phyloP scores from a whole-genome alignment of 192 early-diverging fungal genomes.

The Backusella tuberculispora region DNA sequence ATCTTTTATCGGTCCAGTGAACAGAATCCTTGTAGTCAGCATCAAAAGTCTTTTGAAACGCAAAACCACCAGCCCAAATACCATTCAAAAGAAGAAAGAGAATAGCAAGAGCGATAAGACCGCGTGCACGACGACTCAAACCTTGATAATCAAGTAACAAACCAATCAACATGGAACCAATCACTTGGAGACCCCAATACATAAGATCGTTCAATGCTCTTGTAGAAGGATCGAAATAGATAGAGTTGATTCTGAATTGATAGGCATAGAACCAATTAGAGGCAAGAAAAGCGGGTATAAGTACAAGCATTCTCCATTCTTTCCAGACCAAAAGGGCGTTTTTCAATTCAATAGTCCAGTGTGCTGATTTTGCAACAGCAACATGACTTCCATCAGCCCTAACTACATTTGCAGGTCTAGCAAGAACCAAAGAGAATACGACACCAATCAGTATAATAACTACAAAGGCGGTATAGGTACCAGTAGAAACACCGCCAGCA shows the following conservation, averaged over 20 bases:
- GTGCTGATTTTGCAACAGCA: slow-evolving; percentile 61
- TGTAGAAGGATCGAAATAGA: slow-evolving; percentile 69
- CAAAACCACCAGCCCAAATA: slow-evolving; percentile 66
- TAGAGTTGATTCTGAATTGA: slow-evolving; percentile 68
- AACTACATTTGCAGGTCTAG: slow-evolving; percentile 58
- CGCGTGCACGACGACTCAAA: slow-evolving; percentile 63
- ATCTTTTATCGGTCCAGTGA: slow-evolving; percentile 47
- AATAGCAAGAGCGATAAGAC: slow-evolving; percentile 56
- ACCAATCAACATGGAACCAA: slow-evolving; percentile 61
- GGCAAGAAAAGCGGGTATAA: slow-evolving; percentile 73
- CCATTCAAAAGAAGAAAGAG: slow-evolving; percentile 55
- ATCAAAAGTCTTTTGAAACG: slow-evolving; percentile 58
- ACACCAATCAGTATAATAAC: slow-evolving; percentile 65
- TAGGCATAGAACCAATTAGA: slow-evolving; percentile 83
- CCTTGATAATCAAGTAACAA: slow-evolving; percentile 62
- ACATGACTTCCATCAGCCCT: slow-evolving; percentile 69
- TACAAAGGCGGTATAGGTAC: slow-evolving; percentile 72
- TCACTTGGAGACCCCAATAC: slow-evolving; percentile 77
- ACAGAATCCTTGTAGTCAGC: slow-evolving; percentile 45
- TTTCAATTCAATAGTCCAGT: slow-evolving; percentile 54
- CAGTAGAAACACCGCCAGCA: slow-evolving; percentile 59
- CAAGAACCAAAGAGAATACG: slow-evolving; percentile 53
- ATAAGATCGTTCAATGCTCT: slow-evolving; percentile 69
- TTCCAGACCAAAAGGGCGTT: slow-evolving; percentile 56
- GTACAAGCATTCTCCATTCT: slow-evolving; percentile 63